Evolutionary conservation across 495 filamentous ascomycete genomes (phyloP), one percentile per base, ranked within the genome.

Genomic region (Aspergillus bertholletiae): DNA sequence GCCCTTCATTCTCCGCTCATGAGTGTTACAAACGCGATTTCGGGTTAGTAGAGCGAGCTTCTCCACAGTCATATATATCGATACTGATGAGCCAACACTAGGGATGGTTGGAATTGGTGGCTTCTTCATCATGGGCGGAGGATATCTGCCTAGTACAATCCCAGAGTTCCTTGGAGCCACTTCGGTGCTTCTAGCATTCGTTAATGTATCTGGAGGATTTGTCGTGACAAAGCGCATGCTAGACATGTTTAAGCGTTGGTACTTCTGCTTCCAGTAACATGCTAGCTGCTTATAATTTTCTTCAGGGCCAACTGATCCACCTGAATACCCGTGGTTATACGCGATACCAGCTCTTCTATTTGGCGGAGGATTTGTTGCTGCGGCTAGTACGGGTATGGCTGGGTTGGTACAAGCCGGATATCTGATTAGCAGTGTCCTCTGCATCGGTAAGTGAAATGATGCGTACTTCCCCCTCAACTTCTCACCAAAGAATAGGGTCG

Each of bases 1-100:
- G 86, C 89, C 21, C 76, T 93, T 17, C 89, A 93, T 61, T 88
- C 87, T 7, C 89, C 89, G 0, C 72, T 93, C 13, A 93, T 93
- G 89, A 87, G 84, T 53, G 89, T 93, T 22, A 93, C 89, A 23
- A 93, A 93, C 67, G 89, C 89, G 20, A 93, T 93, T 56, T 90
- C 87, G 34, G 88, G 85, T 62, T 41, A 51, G 53, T 43, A n/a
- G n/a, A n/a, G n/a, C n/a, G n/a, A n/a, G n/a, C n/a, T n/a, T n/a
- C n/a, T n/a, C n/a, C n/a, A n/a, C n/a, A n/a, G n/a, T n/a, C n/a
- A 43, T 24, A n/a, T 34, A 11, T 26, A 9, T 43, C 1, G 7
- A 21, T 21, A 43, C 39, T 43, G n/a, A 43, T 49, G 59, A 21
- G 63, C 17, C 3, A 4, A n/a, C 6, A 53, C 22, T 51, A 74